A percentile compares a stretch with the other conserved stretches of the same genome.
Evolutionary conservation across 129 eudicot genomes (phyloP).

Genomic region (Centaurea solstitialis): DNA sequence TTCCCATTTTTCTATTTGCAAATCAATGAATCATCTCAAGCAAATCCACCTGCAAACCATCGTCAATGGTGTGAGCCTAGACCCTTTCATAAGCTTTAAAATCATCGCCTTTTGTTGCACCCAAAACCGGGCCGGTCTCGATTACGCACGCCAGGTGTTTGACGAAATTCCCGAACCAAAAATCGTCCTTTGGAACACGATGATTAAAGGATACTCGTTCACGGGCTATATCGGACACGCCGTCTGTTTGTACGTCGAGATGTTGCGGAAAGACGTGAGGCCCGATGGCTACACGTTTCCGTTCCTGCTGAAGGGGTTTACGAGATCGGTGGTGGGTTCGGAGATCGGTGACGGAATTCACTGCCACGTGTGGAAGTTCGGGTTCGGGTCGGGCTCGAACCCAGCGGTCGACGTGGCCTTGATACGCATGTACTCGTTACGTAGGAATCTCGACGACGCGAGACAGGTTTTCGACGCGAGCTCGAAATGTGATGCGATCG

Average conservation of each 20-base stretch:
- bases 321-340: background rate
- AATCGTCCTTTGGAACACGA: constrained; percentile 46
- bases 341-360: constrained; percentile 36
- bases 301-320: constrained; percentile 48
- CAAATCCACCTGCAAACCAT: constrained; percentile 44
- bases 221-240: constrained; percentile 12
- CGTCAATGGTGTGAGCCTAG: constrained; percentile 27
- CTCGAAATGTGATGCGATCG: constrained; percentile 28
- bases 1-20: constrained; percentile 35
- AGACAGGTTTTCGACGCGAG: constrained; percentile 41
- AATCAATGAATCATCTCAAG: constrained; percentile 51
- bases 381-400: constrained; percentile 37
- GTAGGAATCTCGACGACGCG: constrained; percentile 34
- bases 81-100: constrained; percentile 28
- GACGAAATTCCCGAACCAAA: constrained; percentile 49
- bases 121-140: constrained; percentile 17
- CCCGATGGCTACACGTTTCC: constrained; percentile 58
- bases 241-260: constrained; percentile 29
- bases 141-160: constrained; percentile 52
- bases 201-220: constrained; percentile 47
- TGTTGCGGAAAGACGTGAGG: constrained; percentile 40
- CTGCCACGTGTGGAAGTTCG: constrained; percentile 49
- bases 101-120: constrained; percentile 35
- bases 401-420: constrained; percentile 35
- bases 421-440: constrained; percentile 41